Evolutionary conservation across 805 yeast genomes (phyloP).

Genomic region (Cyberlindnera veronae): DNA sequence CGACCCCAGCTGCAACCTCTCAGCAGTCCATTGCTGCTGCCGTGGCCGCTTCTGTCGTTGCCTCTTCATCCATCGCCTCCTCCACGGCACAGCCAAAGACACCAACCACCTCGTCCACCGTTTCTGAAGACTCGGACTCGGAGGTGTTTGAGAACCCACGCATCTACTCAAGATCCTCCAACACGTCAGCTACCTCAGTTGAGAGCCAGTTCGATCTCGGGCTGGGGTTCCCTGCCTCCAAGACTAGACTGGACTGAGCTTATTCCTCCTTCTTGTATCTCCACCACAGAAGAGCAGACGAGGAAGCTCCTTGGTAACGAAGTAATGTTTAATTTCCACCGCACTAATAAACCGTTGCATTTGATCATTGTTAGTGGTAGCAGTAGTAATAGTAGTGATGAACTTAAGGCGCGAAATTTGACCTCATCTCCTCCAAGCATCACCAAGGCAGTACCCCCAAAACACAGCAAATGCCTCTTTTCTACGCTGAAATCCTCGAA

Average conservation of each 20-base stretch:
- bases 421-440: no score
- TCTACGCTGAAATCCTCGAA: conserved; percentile 17
- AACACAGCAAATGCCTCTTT: not conserved
- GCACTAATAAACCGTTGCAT: no score
- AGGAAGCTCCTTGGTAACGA: no score
- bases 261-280: not conserved
- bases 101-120: conserved; percentile 8
- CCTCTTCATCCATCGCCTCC: not conserved
- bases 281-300: no score
- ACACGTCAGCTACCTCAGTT: conserved; percentile 27
- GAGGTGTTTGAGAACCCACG: conserved; percentile 21
- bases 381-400: no score
- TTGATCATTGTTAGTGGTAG: no score
- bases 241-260: conserved; percentile 11
- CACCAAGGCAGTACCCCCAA: no score
- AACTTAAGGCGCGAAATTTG: no score
- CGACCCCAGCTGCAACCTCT: not conserved
- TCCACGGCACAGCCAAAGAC: conserved; percentile 3
- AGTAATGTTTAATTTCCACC: no score
- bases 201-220: conserved; percentile 23
- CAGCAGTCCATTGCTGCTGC: conserved; percentile 3
- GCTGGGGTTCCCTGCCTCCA: conserved; percentile 9
- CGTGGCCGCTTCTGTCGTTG: conserved; percentile 1
- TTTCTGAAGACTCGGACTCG: conserved; percentile 13
- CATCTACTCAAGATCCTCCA: conserved; percentile 32